phyloP scores from a whole-genome alignment of 2,329 filamentous ascomycete species.

The Calcarisporium arbuscula region DNA sequence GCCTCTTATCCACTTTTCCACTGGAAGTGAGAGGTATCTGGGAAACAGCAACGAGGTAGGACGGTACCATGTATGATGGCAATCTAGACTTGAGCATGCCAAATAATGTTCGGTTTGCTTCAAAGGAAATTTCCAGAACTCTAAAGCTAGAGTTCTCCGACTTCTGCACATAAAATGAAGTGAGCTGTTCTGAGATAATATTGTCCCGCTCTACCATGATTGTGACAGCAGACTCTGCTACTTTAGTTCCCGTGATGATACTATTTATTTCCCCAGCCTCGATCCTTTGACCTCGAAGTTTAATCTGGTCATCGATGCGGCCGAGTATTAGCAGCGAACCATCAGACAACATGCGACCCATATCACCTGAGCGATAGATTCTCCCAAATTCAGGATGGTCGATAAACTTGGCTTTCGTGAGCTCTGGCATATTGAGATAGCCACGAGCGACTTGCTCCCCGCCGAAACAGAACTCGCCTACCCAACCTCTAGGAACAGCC shows the following conservation, averaged over 20 bases:
- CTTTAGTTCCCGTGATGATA: slow-evolving; percentile 43
- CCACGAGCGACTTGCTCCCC: slow-evolving; percentile 74
- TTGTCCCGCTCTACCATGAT: slow-evolving; percentile 44
- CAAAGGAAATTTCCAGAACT: slow-evolving; percentile 28
- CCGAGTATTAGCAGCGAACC: slow-evolving; percentile 69
- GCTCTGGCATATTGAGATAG: slow-evolving; percentile 59
- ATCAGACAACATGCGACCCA: slow-evolving; percentile 72
- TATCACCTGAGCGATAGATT: slow-evolving; percentile 76
- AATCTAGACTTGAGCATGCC: slow-evolving; percentile 48
- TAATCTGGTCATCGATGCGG: slow-evolving; percentile 72
- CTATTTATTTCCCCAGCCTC: slow-evolving; percentile 72
- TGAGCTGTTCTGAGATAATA: slow-evolving; percentile 45
- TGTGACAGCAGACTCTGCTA: slow-evolving; percentile 57
- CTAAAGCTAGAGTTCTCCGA: slow-evolving; percentile 20
- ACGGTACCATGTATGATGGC: slow-evolving; percentile 74
- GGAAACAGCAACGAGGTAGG: slow-evolving; percentile 63
- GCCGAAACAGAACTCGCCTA: slow-evolving; percentile 83
- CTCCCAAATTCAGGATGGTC: slow-evolving; percentile 61
- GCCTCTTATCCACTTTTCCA: slow-evolving; percentile 63
- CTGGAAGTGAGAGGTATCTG: slow-evolving; percentile 65
- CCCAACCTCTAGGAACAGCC: slow-evolving; percentile 60
- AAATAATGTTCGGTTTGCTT: slow-evolving; percentile 42
- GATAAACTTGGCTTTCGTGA: slow-evolving; percentile 63
- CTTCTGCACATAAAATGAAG: slow-evolving; percentile 61
- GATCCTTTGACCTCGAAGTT: slow-evolving; percentile 72